These are phyloP conservation scores for Calonectria pauciramosa DNA, from an alignment of 2,329 filamentous ascomycete genomes.

Conservation along the genomic window DNA sequence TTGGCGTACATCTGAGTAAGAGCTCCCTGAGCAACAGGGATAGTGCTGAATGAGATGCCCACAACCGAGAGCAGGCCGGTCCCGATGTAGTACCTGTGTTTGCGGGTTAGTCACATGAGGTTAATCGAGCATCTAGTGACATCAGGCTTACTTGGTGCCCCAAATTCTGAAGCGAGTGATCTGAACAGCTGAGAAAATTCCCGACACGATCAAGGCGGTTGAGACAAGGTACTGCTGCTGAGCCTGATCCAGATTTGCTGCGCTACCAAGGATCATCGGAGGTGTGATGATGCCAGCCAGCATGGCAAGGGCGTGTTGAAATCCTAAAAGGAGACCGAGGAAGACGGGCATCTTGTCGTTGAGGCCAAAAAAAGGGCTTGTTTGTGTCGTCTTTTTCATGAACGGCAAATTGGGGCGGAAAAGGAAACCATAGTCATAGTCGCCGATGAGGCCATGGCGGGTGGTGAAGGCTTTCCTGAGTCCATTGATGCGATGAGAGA, in stretches of 20 bases:
- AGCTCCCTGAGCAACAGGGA: constrained; percentile 69
- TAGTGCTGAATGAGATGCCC: constrained; percentile 63
- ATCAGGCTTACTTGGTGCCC: constrained; percentile 66
- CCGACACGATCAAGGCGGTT: constrained; percentile 83
- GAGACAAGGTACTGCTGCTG: constrained; percentile 84
- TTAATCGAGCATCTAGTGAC: not conserved
- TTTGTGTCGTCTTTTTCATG: constrained; percentile 68
- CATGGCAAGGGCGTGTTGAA: constrained; percentile 87
- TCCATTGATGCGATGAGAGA: constrained; percentile 45
- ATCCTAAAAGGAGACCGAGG: constrained; percentile 79
- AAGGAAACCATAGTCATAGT: constrained; percentile 92
- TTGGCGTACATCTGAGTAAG: constrained; percentile 84
- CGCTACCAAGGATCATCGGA: constrained; percentile 77
- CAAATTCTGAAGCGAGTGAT: constrained; percentile 83
- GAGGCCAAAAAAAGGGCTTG: constrained; percentile 85
- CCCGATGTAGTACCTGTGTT: constrained; percentile 76
- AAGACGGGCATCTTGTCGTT: constrained; percentile 83
- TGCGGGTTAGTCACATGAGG: constrained; percentile 6
- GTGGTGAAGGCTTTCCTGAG: constrained; percentile 62
- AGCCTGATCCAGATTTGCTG: constrained; percentile 72
- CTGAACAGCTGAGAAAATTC: constrained; percentile 80
- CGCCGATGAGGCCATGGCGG: constrained; percentile 82
- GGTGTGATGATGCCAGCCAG: constrained; percentile 82
- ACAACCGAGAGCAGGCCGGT: constrained; percentile 86
- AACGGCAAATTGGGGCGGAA: constrained; percentile 89